A percentile compares a stretch with the other conserved stretches of the same genome.
phyloP scores from a whole-genome alignment of 331 rosid species.

The Quercus lobata region DNA sequence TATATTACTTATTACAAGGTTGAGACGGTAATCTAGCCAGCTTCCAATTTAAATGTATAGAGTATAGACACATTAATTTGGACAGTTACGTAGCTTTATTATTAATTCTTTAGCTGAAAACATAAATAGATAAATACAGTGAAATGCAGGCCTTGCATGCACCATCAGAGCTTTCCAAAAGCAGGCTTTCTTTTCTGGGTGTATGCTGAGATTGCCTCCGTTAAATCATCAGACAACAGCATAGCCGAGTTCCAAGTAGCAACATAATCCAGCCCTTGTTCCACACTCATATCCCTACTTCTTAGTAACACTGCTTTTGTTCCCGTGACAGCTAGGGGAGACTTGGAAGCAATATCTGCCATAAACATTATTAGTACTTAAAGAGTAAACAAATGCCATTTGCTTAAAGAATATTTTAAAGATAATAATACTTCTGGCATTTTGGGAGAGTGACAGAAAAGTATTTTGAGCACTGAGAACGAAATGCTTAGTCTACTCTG shows the following conservation, averaged over 20 bases:
- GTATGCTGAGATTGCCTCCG: constrained; percentile 55
- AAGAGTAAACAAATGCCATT: too few relatives aligned
- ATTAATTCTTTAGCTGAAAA: background rate
- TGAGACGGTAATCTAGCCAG: too few relatives aligned
- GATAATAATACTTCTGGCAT: too few relatives aligned
- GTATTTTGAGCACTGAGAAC: background rate
- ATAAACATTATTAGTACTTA: background rate
- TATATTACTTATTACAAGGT: too few relatives aligned
- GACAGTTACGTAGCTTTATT: too few relatives aligned
- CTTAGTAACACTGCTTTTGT: constrained; percentile 72
- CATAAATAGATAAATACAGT: background rate
- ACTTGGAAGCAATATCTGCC: constrained; percentile 66
- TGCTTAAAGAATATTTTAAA: too few relatives aligned
- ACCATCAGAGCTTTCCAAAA: constrained; percentile 66
- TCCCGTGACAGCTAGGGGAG: constrained; percentile 73
- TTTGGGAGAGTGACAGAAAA: too few relatives aligned
- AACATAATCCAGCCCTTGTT: constrained; percentile 81
- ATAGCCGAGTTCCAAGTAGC: constrained; percentile 82
- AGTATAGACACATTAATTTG: too few relatives aligned
- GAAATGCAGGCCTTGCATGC: background rate
- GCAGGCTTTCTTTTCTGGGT: constrained; percentile 55
- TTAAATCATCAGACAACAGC: constrained; percentile 56
- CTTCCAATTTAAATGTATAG: too few relatives aligned
- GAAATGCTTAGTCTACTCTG: background rate
- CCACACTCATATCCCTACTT: constrained; percentile 71